Percentiles rank a stretch among this genome's conserved stretches.
These are phyloP conservation scores for Yamadazyma atmosphaerica DNA, from an alignment of 1,139 yeast species.

Conservation along the genomic window DNA sequence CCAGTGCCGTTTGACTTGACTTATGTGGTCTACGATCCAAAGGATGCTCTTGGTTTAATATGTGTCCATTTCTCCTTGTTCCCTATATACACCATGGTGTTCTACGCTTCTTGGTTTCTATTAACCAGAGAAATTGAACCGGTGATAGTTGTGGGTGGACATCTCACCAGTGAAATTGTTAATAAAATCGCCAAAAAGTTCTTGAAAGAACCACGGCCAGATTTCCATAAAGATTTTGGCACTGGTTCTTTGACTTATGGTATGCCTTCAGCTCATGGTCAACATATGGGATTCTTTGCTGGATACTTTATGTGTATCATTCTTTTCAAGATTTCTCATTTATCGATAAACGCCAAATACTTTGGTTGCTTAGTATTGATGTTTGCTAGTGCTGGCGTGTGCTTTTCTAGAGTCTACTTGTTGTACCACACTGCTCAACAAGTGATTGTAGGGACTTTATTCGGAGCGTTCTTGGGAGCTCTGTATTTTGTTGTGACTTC, in stretches of 20 bases:
- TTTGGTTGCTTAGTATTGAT: constrained; percentile 24
- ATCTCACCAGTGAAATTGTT: constrained; percentile 70
- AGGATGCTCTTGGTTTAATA: constrained; percentile 57
- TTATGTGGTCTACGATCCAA: constrained; percentile 74
- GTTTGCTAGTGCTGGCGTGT: constrained; percentile 49
- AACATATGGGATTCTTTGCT: constrained; percentile 86
- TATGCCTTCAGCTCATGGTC: constrained; percentile 97
- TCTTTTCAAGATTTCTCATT: constrained; percentile 27
- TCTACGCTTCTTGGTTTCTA: constrained; percentile 82
- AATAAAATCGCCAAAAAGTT: constrained; percentile 68
- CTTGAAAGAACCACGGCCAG: constrained; percentile 77
- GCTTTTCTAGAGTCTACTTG: constrained; percentile 74
- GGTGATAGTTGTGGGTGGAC: constrained; percentile 82
- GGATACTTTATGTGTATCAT: constrained; percentile 56
- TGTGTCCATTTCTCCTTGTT: constrained; percentile 75
- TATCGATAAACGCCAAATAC: constrained; percentile 21
- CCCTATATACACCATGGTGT: constrained; percentile 81
- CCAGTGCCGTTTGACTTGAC: constrained; percentile 67
- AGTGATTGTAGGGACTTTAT: constrained; percentile 66
- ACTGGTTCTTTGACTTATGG: constrained; percentile 68
- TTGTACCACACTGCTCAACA: constrained; percentile 75
- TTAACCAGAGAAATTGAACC: constrained; percentile 85
- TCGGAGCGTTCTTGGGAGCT: constrained; percentile 64
- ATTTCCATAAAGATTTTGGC: constrained; percentile 52
- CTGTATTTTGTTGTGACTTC: constrained; percentile 56